Evolutionary conservation across 2,329 filamentous ascomycete species (phyloP).

Genomic region (Cladosporium sp.): DNA sequence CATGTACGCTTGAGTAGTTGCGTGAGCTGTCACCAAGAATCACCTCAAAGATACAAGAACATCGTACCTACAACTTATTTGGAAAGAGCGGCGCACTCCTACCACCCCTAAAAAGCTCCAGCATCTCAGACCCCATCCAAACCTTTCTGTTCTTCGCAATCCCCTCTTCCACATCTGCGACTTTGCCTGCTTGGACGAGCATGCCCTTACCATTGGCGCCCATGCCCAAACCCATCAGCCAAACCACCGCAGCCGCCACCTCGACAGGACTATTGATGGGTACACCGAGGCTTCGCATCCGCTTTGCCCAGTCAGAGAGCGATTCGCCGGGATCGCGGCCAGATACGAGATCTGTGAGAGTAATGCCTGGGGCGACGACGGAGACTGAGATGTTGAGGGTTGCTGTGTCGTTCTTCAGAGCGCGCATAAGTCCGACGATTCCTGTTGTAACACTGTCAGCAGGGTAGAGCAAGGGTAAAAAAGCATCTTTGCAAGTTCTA

Average conservation of each 20-base stretch:
- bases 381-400: conserved; percentile 44
- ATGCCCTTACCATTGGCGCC: conserved; percentile 44
- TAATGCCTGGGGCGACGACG: conserved; percentile 48
- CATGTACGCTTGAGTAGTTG: too few relatives aligned
- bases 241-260: conserved; percentile 42
- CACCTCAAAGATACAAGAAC: background rate
- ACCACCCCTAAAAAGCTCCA: conserved; percentile 46
- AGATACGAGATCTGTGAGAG: conserved; percentile 43
- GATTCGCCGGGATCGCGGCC: conserved; percentile 31
- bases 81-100: conserved; percentile 32
- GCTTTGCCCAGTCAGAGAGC: conserved; percentile 38
- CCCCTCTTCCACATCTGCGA: conserved; percentile 44
- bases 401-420: conserved; percentile 46
- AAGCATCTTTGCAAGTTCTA: background rate
- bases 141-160: conserved; percentile 41
- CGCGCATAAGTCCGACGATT: conserved; percentile 48
- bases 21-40: too few relatives aligned
- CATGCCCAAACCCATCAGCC: conserved; percentile 41
- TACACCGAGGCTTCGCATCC: conserved; percentile 42
- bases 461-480: background rate
- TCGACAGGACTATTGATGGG: conserved; percentile 46
- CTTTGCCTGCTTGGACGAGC: conserved; percentile 42
- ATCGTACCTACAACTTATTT: conserved; percentile 23
- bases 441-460: conserved; percentile 15
- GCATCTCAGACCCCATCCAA: conserved; percentile 51